Base-by-base conservation (phyloP, 306 rosid species). In the Rosa lucieae region DNA sequence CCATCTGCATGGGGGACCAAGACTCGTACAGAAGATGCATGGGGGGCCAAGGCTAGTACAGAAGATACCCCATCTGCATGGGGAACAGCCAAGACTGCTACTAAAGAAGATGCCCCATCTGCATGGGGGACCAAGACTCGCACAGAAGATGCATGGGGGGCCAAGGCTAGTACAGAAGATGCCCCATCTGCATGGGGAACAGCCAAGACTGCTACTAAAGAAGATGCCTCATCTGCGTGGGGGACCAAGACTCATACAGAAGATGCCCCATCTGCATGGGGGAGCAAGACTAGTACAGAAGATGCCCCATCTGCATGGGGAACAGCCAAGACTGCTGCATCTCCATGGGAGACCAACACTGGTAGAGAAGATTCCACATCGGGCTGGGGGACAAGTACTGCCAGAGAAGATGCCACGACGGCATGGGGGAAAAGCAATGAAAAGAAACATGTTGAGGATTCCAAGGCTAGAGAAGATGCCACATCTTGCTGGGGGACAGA, bases 291-390 rank as follows among this genome's bases (percentile, higher is more conserved):
- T 8, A 52, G 12, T n/a, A 67, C 5, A 53, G 63, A 51, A 10
- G 44, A n/a, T 52, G 10, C 67, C 5, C 39, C 74, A 42, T 52
- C 81, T 67, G 9, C 74, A 11, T 66, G 81, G 81, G 74, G 74
- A 32, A 32, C 37, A 32, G 65, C 37, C 4, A 61, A 23, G 67
- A 32, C 37, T 32, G 10, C 67, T 26, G 0, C 37, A 32, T 32
- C 37, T 32, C 37, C 37, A 32, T 32, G 37, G 37, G 37, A 32
- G 15, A 42, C 46, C 10, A 49, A 26, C 6, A 48, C 40, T 32
- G 21, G 23, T 11, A 29, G 6, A 6, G 61, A 20, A 26, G 81
- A 55, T 32, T 32, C 37, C 37, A 32, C 37, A 32, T 32, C 37
- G 3, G 18, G 39, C 6, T 74, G 67, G 77, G 77, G 67, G 23